Evolutionary conservation across 164 flowering plant genomes (phyloP).

Genomic region (Cinnamomum micranthum): DNA sequence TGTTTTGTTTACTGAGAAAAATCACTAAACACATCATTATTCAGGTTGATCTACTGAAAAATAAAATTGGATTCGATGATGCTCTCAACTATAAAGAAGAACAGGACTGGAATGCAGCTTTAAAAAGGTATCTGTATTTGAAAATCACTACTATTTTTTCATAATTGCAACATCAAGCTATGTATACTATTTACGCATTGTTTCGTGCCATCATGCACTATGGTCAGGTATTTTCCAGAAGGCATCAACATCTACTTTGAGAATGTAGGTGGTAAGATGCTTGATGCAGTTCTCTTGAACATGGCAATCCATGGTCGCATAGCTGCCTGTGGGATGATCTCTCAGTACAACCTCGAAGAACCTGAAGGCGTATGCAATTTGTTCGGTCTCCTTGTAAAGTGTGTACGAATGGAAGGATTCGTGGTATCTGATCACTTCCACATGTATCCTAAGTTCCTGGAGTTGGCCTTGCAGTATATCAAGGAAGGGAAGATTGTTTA

Average conservation of each 20-base stretch:
- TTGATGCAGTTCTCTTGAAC: conserved; percentile 35
- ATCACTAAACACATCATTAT: background rate
- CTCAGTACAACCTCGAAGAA: conserved; percentile 34
- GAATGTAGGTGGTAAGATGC: conserved; percentile 42
- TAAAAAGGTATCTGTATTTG: conserved; percentile 24
- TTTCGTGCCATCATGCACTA: no score
- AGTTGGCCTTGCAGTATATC: conserved; percentile 20
- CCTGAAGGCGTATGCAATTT: conserved; percentile 32
- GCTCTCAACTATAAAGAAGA: conserved; percentile 24
- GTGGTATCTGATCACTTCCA: conserved; percentile 21
- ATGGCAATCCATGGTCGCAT: conserved; percentile 27
- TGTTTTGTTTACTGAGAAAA: background rate
- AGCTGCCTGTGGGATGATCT: conserved; percentile 34
- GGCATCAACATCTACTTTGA: conserved; percentile 37
- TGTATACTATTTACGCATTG: no score
- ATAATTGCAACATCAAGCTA: no score
- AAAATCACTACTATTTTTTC: background rate
- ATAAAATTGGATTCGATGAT: conserved; percentile 17
- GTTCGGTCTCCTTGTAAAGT: conserved; percentile 13
- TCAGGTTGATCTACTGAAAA: conserved; percentile 23
- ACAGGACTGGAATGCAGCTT: conserved; percentile 9
- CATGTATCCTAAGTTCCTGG: conserved; percentile 30
- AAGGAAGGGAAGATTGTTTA: conserved; percentile 21
- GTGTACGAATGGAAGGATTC: conserved; percentile 34
- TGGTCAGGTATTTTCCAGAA: conserved; percentile 27